Evolutionary conservation across 495 filamentous ascomycete species (phyloP), one percentile per base, ranked within the genome.

Genomic region (Letharia columbiana): DNA sequence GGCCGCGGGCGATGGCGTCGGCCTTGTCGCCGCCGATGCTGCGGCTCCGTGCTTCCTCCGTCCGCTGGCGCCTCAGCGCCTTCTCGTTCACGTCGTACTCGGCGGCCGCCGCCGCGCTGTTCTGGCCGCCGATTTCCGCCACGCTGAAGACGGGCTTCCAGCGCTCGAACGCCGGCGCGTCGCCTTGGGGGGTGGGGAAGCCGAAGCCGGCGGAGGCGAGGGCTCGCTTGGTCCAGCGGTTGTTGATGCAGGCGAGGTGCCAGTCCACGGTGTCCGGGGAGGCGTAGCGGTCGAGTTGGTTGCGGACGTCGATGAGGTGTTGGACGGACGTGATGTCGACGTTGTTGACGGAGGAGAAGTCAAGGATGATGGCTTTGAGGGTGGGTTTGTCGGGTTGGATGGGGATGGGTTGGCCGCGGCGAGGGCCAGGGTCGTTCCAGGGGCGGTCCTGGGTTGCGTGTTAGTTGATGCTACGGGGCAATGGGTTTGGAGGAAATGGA

Each of bases 61-160:
- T 75, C 70, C 78, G 71, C 68, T 71, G 68, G 64, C 77, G 41
- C 57, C 69, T 72, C 4, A 76, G 68, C 68, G 86, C 83, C 63
- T 81, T 84, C 74, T 86, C 81, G 70, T 89, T 89, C 64, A 82
- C 81, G 11, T 80, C 77, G 28, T 81, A 74, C 66, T 84, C 81
- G 0, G 81, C 84, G 45, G 86, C 82, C 0, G 76, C 86, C 0
- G 89, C 89, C 0, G 89, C 90, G 4, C 86, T 89, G 49, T 83
- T 75, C 13, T 73, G 74, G 44, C 91, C 91, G 49, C 89, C 91
- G 62, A 96, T 86, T 72, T 97, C 92, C 13, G 95, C 89, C 17
- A 98, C 90, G 74, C 85, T 91, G 81, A 96, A 98, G 74, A 98
- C 91, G n/a, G 91, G 91, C 75, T 92, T 92, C 93, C 93, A 98